Evolutionary conservation across 2,329 filamentous ascomycete genomes (phyloP).

Genomic region (Fonsecaea erecta): DNA sequence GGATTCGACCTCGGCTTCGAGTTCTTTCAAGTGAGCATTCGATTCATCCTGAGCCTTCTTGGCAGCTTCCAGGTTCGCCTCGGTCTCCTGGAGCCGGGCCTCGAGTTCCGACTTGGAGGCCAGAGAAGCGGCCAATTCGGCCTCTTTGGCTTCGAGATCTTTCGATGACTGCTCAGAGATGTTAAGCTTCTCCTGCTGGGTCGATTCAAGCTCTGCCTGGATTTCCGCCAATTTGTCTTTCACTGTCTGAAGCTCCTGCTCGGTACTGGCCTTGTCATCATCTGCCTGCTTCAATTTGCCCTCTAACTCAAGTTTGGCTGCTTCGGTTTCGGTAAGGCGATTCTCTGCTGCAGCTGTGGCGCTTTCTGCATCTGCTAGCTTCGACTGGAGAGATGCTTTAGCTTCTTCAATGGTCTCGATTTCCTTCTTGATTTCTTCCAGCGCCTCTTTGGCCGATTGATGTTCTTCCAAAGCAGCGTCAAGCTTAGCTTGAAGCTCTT

Average conservation of each 20-base stretch:
- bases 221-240: slow-evolving; percentile 10
- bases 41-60: slow-evolving; percentile 17
- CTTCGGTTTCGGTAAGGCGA: slow-evolving; percentile 12
- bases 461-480: slow-evolving; percentile 3
- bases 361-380: slow-evolving; percentile 5
- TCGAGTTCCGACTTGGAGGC: slow-evolving; percentile 17
- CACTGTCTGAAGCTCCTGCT: slow-evolving; percentile 11
- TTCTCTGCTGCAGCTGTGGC: slow-evolving; percentile 13
- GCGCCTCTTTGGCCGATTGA: slow-evolving; percentile 18
- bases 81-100: slow-evolving; percentile 18
- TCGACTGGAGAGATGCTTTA: slow-evolving; percentile 13
- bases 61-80: slow-evolving; percentile 19
- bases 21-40: slow-evolving; percentile 15
- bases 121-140: slow-evolving; percentile 19
- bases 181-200: slow-evolving; percentile 5
- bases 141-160: slow-evolving; percentile 19
- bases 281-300: slow-evolving; percentile 20
- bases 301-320: slow-evolving; percentile 15
- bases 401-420: slow-evolving; percentile 13
- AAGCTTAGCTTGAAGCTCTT: slow-evolving; percentile 15
- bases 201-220: slow-evolving; percentile 17
- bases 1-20: slow-evolving; percentile 19
- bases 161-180: slow-evolving; percentile 15
- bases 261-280: slow-evolving; percentile 13
- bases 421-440: slow-evolving; percentile 9